Conservation (phyloP, 768 basidiomycete genomes). For the Podaxis pistillaris region DNA sequence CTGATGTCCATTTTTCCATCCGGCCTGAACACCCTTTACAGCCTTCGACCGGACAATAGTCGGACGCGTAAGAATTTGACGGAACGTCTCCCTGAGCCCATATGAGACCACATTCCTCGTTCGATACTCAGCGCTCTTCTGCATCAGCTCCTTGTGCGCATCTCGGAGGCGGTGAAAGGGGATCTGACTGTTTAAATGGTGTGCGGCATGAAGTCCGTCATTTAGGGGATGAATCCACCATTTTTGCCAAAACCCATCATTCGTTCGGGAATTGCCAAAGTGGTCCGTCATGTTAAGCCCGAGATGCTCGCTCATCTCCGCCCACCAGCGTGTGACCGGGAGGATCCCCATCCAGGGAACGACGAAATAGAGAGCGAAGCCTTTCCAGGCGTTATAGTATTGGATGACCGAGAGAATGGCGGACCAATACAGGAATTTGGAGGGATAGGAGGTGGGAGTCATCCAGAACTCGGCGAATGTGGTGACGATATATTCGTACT, state of each 20-base stretch:
- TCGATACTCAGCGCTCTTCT: background rate
- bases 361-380: conserved; percentile 8
- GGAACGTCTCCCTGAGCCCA: conserved; percentile 6
- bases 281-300: conserved; percentile 11
- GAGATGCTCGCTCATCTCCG: conserved; percentile 7
- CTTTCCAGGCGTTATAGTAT: background rate
- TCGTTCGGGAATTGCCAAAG: conserved; percentile 10
- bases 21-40: conserved; percentile 1
- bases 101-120: conserved; percentile 3
- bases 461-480: conserved; percentile 11
- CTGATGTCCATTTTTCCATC: conserved; percentile 6
- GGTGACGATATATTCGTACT: conserved; percentile 8
- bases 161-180: conserved; percentile 5
- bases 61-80: background rate
- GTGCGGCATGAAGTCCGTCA: conserved; percentile 8
- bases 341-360: conserved; percentile 6
- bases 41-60: conserved; percentile 2
- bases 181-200: conserved; percentile 7
- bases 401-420: background rate
- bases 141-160: conserved; percentile 8
- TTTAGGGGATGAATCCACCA: conserved; percentile 10
- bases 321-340: conserved; percentile 4
- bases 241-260: conserved; percentile 8
- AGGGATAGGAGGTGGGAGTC: conserved; percentile 1
- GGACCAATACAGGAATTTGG: conserved; percentile 8